phyloP scores from a whole-genome alignment of 2,329 filamentous ascomycete species.

The Sporothrix pallida region DNA sequence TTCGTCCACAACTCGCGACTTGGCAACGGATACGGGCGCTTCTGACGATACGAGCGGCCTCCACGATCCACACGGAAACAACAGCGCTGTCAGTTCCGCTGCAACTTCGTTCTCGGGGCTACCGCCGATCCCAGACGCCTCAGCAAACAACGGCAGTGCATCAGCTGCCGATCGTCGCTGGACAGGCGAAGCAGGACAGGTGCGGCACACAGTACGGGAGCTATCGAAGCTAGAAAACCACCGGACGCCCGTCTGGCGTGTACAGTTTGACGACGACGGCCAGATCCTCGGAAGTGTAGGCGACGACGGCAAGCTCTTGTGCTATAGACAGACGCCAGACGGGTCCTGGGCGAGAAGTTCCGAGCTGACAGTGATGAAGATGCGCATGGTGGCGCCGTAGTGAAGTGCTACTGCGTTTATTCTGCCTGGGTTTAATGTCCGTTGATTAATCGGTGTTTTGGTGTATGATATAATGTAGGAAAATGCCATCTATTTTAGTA shows the following conservation, averaged over 20 bases:
- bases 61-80: slow-evolving; percentile 22
- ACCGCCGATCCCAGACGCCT: slow-evolving; percentile 46
- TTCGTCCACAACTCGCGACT: slow-evolving; percentile 32
- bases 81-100: slow-evolving; percentile 32
- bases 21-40: neutral
- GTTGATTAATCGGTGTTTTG: neutral
- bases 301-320: slow-evolving; percentile 72
- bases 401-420: neutral
- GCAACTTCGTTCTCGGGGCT: slow-evolving; percentile 32
- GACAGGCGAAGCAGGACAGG: slow-evolving; percentile 66
- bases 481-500: slow-evolving; percentile 13
- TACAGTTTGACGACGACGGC: slow-evolving; percentile 72
- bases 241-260: slow-evolving; percentile 74
- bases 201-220: slow-evolving; percentile 67
- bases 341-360: slow-evolving; percentile 66
- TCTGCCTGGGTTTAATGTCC: neutral
- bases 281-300: slow-evolving; percentile 77
- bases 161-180: slow-evolving; percentile 55
- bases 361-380: slow-evolving; percentile 64
- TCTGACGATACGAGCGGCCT: neutral
- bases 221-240: slow-evolving; percentile 71
- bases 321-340: slow-evolving; percentile 65
- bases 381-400: slow-evolving; percentile 53
- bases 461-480: slow-evolving; percentile 15
- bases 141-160: neutral